Evolutionary conservation across 805 yeast species (phyloP).

Genomic region (Suhomyces tanzawaensis): DNA sequence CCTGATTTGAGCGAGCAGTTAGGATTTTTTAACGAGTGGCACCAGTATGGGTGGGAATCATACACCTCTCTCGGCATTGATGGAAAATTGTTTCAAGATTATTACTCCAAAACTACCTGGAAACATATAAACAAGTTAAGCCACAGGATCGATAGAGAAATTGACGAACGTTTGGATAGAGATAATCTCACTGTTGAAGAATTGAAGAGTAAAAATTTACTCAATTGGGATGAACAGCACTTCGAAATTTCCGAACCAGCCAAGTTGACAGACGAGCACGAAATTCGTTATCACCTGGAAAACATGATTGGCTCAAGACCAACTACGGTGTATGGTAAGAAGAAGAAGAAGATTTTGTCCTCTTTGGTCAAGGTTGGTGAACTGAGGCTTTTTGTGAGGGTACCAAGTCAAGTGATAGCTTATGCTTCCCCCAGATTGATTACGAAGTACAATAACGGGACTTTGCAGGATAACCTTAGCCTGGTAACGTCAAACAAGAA

Average conservation of each 20-base stretch:
- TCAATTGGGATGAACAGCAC: neutral
- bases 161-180: slow-evolving; percentile 25
- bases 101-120: slow-evolving; percentile 32
- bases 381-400: slow-evolving; percentile 30
- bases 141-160: slow-evolving; percentile 34
- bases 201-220: slow-evolving; percentile 28
- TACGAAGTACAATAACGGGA: slow-evolving; percentile 34
- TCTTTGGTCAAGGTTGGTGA: slow-evolving; percentile 32
- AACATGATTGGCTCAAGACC: slow-evolving; percentile 30
- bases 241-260: neutral
- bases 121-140: slow-evolving; percentile 26
- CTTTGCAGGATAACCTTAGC: slow-evolving; percentile 6
- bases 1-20: slow-evolving; percentile 36
- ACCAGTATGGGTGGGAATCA: slow-evolving; percentile 26
- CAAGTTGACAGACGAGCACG: neutral
- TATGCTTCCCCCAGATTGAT: slow-evolving; percentile 38
- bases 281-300: slow-evolving; percentile 12
- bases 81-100: slow-evolving; percentile 29
- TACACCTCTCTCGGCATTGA: slow-evolving; percentile 33
- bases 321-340: slow-evolving; percentile 29
- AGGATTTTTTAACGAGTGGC: slow-evolving; percentile 22
- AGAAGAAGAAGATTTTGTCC: slow-evolving; percentile 37
- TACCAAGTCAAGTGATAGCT: slow-evolving; percentile 34
- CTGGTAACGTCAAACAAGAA: neutral
- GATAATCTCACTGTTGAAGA: slow-evolving; percentile 25